Conservation (phyloP, 257 asterid species). For the Petrea volubilis region DNA sequence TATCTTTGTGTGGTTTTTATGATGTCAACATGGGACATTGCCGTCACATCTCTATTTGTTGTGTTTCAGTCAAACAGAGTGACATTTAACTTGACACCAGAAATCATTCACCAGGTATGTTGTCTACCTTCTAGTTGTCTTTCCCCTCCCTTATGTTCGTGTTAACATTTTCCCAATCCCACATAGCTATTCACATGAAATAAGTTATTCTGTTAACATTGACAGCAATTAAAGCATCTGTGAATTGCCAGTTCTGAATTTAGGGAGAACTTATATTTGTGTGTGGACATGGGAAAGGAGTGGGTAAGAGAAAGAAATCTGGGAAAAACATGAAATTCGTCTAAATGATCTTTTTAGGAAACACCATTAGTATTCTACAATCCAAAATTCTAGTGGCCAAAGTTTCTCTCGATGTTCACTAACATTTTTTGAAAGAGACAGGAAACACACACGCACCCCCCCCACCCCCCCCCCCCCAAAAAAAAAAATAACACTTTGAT, state of each 20-base stretch:
- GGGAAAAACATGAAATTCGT: conserved; percentile 3
- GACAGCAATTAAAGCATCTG: neutral
- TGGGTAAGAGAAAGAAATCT: conserved; percentile 7
- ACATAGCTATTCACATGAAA: conserved; percentile 8
- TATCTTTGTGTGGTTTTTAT: conserved; percentile 14
- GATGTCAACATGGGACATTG: conserved; percentile 19
- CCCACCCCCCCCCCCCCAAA: too few relatives aligned
- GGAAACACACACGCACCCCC: too few relatives aligned
- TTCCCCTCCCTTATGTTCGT: conserved; percentile 4
- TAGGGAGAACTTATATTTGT: neutral
- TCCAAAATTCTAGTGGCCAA: conserved; percentile 1
- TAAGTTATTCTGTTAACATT: conserved; percentile 9
- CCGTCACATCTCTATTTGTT: conserved; percentile 29
- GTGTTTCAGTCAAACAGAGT: conserved; percentile 84
- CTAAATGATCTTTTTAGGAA: neutral
- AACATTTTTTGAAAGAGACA: neutral
- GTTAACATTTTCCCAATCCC: conserved; percentile 9
- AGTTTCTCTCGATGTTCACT: neutral
- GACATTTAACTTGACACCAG: conserved; percentile 95
- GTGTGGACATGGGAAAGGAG: conserved; percentile 7
- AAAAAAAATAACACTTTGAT: too few relatives aligned
- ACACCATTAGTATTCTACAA: neutral
- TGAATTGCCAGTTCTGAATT: conserved; percentile 1
- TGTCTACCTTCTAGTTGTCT: conserved; percentile 24
- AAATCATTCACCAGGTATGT: conserved; percentile 91